Base-by-base conservation (phyloP, 768 basidiomycete species). In the Suillus decipiens region DNA sequence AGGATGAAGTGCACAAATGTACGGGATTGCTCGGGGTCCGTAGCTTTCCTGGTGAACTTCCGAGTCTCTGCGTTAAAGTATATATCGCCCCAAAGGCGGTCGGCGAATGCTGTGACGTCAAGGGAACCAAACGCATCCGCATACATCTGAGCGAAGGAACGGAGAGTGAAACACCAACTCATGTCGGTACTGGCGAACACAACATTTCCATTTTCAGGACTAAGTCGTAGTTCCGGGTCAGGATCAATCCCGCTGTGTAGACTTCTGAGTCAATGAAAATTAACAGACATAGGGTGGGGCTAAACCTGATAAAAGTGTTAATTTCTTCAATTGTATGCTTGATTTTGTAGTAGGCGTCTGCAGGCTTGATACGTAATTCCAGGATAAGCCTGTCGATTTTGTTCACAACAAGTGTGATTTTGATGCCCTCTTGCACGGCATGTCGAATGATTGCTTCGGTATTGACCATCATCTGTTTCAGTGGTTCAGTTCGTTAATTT, bases 281-380 rank as follows among this genome's bases (percentile, higher is more conserved):
- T 24, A 42, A 59, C 9, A 42, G 12, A 36, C 14, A 53, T 24
- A 17, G 48, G 60, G 60, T 2, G 17, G 19, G 24, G 63, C 70
- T 81, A 64, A 61, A 95, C 93, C 93, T 90, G 73, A 99, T 98
- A 75, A 96, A 90, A 1, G 89, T 92, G 75, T 99, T 99, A 59
- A 99, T 89, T 75, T 99, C 97, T 73, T 99, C 97, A 61, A 99
- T 96, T 2, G 96, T 98, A 74, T 99, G 96, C 76, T 94, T 96
- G 68, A 99, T 94, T 82, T 99, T 99, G 80, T 96, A 98, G 80
- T 93, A 99, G 0, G 97, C 97, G 70, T 99, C 97, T 47, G 89
- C 80, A 61, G 97, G 97, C 71, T 96, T 96, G 72, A 99, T 89
- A 53, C 97, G 89, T 62, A 99, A 82, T 77, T 99, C 97, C 61